These are phyloP conservation scores for Suillus lakei DNA, from an alignment of 768 basidiomycete genomes.

Conservation along the genomic window DNA sequence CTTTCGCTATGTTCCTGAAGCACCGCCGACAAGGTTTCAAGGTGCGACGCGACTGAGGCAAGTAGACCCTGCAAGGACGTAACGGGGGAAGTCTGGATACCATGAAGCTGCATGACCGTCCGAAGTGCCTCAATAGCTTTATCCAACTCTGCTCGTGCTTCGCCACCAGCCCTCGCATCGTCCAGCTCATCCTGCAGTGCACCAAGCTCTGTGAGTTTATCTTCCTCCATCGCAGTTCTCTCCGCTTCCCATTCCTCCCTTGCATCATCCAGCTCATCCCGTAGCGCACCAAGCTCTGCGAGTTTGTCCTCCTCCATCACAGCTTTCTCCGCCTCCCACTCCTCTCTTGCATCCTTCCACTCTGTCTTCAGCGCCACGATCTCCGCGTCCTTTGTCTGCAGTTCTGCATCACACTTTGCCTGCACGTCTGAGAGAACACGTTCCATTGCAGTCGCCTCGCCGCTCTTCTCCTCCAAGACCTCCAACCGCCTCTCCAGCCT, in stretches of 20 bases:
- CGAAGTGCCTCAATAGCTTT: constrained; percentile 52
- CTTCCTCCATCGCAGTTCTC: constrained; percentile 47
- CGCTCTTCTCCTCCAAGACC: constrained; percentile 46
- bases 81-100: constrained; percentile 55
- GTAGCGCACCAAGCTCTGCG: constrained; percentile 49
- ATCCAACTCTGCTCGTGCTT: constrained; percentile 54
- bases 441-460: constrained; percentile 47
- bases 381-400: constrained; percentile 47
- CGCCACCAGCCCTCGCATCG: constrained; percentile 40
- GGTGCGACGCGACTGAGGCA: constrained; percentile 53
- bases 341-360: constrained; percentile 50
- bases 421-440: constrained; percentile 39
- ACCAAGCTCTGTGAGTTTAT: constrained; percentile 50
- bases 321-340: constrained; percentile 56
- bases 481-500: constrained; percentile 47
- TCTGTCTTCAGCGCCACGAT: constrained; percentile 41
- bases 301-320: constrained; percentile 53
- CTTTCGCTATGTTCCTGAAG: constrained; percentile 45
- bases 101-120: constrained; percentile 57
- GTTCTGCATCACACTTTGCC: constrained; percentile 39
- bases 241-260: constrained; percentile 36
- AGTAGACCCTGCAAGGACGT: constrained; percentile 53
- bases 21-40: constrained; percentile 52
- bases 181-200: constrained; percentile 55
- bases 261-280: constrained; percentile 53